phyloP scores from a whole-genome alignment of 495 filamentous ascomycete species.

The Chaetomium cochliodes region DNA sequence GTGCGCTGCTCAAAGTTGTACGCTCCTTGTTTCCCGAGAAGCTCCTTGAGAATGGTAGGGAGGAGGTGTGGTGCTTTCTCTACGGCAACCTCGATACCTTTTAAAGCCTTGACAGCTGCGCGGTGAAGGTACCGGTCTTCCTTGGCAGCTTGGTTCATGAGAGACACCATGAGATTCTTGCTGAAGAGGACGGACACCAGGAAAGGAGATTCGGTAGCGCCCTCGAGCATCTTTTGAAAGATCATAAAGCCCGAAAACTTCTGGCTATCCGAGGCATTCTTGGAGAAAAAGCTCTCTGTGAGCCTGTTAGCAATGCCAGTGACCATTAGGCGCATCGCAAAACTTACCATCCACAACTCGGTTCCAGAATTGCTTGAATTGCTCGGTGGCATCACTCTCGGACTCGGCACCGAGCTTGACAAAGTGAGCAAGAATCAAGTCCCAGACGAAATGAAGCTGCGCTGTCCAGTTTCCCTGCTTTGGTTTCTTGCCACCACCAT shows the following conservation, averaged over 20 bases:
- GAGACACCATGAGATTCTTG: conserved; percentile 74
- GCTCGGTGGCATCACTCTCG: conserved; percentile 33
- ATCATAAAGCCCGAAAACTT: conserved; percentile 91
- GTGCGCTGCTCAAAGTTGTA: conserved; percentile 84
- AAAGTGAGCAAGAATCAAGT: conserved; percentile 61
- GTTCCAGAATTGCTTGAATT: conserved; percentile 83
- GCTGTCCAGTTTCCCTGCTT: conserved; percentile 68
- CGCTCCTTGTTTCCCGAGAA: conserved; percentile 66
- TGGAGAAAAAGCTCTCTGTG: conserved; percentile 75
- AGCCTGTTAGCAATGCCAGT: conserved; percentile 28
- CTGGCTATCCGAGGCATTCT: conserved; percentile 75
- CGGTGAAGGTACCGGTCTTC: conserved; percentile 81
- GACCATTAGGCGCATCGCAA: not conserved
- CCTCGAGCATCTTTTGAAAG: conserved; percentile 66
- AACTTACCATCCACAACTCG: conserved; percentile 79
- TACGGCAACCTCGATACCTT: conserved; percentile 64
- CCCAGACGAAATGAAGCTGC: conserved; percentile 86
- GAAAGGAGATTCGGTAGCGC: conserved; percentile 36
- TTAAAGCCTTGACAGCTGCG: conserved; percentile 69
- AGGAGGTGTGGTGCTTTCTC: conserved; percentile 62
- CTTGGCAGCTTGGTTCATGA: conserved; percentile 85
- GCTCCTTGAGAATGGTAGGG: conserved; percentile 56
- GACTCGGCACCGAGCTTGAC: conserved; percentile 36
- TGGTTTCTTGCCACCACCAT: conserved; percentile 41
- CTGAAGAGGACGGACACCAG: conserved; percentile 61